phyloP scores from a whole-genome alignment of 2,329 filamentous ascomycete species.

The Geosmithia morbida region DNA sequence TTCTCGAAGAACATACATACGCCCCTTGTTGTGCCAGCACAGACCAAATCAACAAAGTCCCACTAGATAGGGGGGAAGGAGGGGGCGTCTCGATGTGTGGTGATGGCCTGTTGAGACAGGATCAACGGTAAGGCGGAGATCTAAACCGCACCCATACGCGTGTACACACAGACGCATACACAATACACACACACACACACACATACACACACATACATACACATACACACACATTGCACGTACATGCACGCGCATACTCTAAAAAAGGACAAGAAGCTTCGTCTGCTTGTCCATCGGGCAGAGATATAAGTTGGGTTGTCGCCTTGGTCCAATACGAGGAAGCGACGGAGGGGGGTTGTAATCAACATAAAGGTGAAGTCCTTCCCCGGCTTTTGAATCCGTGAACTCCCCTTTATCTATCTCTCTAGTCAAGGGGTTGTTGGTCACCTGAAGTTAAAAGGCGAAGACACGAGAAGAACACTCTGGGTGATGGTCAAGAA shows the following conservation, averaged over 20 bases:
- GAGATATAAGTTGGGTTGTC: constrained; percentile 23
- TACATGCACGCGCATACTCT: neutral
- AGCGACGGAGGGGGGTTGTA: neutral
- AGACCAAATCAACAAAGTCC: neutral
- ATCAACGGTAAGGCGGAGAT: constrained; percentile 6
- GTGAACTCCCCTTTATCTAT: no score
- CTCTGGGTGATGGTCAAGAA: no score
- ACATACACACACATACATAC: neutral
- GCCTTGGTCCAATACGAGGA: neutral
- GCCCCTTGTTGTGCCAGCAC: neutral
- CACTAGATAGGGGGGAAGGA: neutral
- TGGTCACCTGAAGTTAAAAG: no score
- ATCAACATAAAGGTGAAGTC: neutral
- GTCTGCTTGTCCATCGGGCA: constrained; percentile 7
- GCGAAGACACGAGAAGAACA: no score
- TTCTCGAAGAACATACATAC: neutral
- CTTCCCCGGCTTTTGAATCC: neutral
- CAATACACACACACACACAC: neutral
- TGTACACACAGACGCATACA: neutral
- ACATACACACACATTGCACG: neutral
- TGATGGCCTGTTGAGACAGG: neutral
- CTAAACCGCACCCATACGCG: constrained; percentile 4
- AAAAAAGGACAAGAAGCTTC: neutral
- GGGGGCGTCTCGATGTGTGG: neutral
- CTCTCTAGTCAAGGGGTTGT: no score